These are phyloP conservation scores for Dioscorea cayenensis DNA, from an alignment of 116 monocot species.

Conservation along the genomic window DNA sequence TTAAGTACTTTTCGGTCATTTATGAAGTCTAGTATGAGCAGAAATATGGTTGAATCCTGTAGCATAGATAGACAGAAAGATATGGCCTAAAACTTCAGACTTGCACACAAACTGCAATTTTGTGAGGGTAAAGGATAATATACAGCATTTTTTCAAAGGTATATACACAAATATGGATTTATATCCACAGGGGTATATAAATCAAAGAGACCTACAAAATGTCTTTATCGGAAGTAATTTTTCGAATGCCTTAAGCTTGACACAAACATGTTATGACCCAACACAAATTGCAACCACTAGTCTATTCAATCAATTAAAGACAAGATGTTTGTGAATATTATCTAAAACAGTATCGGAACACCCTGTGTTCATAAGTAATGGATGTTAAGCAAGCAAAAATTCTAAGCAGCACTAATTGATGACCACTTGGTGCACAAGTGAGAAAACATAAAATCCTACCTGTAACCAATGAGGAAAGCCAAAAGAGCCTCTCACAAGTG, in stretches of 20 bases:
- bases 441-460: slow-evolving; percentile 33
- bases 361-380: background rate
- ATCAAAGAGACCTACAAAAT: too few species aligned
- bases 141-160: too few species aligned
- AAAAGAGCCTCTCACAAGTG: slow-evolving; percentile 50
- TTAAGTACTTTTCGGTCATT: too few species aligned
- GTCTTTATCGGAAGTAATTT: too few species aligned
- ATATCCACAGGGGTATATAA: too few species aligned
- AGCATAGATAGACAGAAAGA: too few species aligned
- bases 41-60: too few species aligned
- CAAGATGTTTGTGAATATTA: background rate
- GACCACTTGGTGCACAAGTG: background rate
- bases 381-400: background rate
- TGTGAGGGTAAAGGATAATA: too few species aligned
- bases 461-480: slow-evolving; percentile 89
- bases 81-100: too few species aligned
- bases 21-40: too few species aligned
- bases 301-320: background rate
- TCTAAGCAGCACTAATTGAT: background rate
- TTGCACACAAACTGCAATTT: too few species aligned
- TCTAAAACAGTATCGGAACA: background rate
- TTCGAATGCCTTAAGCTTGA: background rate
- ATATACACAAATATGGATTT: too few species aligned
- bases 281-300: background rate
- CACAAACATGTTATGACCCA: background rate